Evolutionary conservation across 73 alveolate genomes (phyloP).

Genomic region (Durusdinium trenchii): DNA sequence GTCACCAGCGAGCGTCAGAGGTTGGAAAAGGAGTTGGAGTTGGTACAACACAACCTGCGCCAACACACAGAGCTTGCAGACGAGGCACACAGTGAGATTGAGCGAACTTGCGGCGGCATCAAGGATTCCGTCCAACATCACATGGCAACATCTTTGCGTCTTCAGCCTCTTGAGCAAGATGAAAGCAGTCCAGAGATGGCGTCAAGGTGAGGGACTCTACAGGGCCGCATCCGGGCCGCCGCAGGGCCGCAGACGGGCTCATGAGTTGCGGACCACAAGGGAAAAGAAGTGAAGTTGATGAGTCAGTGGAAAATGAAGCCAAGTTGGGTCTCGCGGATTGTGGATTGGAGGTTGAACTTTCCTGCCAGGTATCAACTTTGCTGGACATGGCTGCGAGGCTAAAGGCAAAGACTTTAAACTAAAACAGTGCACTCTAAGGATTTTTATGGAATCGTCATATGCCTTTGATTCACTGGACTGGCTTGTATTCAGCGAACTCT

Average conservation of each 20-base stretch:
- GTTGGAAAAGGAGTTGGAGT: conserved; percentile 68
- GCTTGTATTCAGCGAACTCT: background rate
- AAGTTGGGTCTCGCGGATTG: background rate
- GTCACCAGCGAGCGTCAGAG: conserved; percentile 70
- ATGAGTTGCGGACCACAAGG: no score
- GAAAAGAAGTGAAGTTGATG: no score
- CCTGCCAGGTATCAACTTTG: conserved; percentile 51
- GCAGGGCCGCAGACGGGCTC: no score
- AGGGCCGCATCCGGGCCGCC: no score
- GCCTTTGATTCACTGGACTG: no score
- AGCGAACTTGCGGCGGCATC: conserved; percentile 78
- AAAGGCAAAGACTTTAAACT: no score
- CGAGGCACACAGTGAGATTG: conserved; percentile 87
- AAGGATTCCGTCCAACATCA: conserved; percentile 78
- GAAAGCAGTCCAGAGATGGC: no score
- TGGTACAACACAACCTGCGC: conserved; percentile 78
- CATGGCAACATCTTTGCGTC: conserved; percentile 76
- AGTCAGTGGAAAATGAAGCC: background rate
- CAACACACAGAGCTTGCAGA: conserved; percentile 81
- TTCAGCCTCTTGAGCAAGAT: conserved; percentile 19
- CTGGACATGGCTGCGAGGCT: conserved; percentile 87
- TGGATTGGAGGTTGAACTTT: background rate
- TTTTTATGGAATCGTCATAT: no score
- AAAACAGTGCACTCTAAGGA: no score
- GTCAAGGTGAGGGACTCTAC: no score